Evolutionary conservation across 2,329 filamentous ascomycete species (phyloP).

Genomic region (Cercospora sesami): DNA sequence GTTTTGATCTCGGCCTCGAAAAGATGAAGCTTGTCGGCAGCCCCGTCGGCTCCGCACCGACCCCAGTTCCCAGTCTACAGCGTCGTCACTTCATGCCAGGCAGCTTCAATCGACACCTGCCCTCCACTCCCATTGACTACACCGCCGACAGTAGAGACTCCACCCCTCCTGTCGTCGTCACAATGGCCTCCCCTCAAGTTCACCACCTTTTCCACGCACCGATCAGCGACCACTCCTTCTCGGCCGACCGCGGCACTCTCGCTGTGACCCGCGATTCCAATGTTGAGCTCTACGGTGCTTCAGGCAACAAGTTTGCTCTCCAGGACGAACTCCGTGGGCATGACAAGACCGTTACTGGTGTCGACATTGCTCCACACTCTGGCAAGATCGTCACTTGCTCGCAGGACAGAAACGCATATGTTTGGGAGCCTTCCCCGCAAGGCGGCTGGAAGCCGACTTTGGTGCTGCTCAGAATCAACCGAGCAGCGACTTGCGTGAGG

Average conservation of each 20-base stretch:
- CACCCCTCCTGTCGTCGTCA: conserved; percentile 67
- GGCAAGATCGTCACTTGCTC: conserved; percentile 97
- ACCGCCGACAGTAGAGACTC: conserved; percentile 85
- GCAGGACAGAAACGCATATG: conserved; percentile 95
- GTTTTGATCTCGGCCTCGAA: neutral
- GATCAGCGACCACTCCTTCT: conserved; percentile 98
- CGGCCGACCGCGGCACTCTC: conserved; percentile 80
- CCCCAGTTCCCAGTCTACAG: conserved; percentile 4
- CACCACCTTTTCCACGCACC: conserved; percentile 96
- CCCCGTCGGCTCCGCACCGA: conserved; percentile 7
- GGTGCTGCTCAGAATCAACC: conserved; percentile 93
- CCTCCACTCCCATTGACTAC: neutral
- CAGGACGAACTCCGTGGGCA: conserved; percentile 94
- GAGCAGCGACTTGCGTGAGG: conserved; percentile 92
- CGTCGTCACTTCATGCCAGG: conserved; percentile 20
- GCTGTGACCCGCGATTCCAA: conserved; percentile 88
- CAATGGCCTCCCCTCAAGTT: conserved; percentile 83
- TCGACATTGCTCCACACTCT: conserved; percentile 87
- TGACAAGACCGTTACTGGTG: conserved; percentile 93
- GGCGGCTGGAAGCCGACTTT: conserved; percentile 97
- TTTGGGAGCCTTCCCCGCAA: conserved; percentile 86
- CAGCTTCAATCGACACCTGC: conserved; percentile 7
- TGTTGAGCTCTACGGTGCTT: conserved; percentile 80
- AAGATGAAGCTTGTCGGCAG: conserved; percentile 11
- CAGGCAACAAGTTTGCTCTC: conserved; percentile 70